Base-by-base conservation (phyloP, 345 rosid genomes). In the Acer campestre region DNA sequence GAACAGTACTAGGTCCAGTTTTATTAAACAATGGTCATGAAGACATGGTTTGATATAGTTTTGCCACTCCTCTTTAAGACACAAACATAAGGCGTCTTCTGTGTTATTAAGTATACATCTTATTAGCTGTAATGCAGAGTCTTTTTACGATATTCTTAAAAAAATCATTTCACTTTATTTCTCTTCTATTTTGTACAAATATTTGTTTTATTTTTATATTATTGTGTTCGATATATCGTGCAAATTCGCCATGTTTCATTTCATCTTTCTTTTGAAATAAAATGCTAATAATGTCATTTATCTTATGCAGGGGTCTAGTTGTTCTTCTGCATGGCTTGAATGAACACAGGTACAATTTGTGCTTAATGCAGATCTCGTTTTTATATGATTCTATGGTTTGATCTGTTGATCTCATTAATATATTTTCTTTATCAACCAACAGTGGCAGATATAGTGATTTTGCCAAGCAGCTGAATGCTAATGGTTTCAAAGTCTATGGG, bases 391-490 rank as follows among this genome's bases (percentile, higher is more conserved):
- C n/a, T 29, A 20, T 6, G 5, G 14, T 51, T 38, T 18, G n/a
- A 22, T 76, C 46, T 20, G 25, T 68, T 46, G 14, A 48, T 35
- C 38, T 35, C 38, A 4, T 73, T 48, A 76, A 7, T 18, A 18
- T 48, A 4, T 81, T 68, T 23, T 64, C 18, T 14, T 62, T 29
- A 22, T 62, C 22, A 12, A 56, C 12, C 29, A 44, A 76, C 86
- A 96, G 99, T 85, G 95, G 93, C 11, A 88, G 99, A 83, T 96
- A 96, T 82, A 87, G 79, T 82, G 88, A 81, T 77, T 92, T 96
- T 76, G 98, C 98, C 74, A 92, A 94, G 91, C 88, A 87, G 79
- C 87, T 96, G 38, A 94, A 90, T 65, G 89, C 91, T 18, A 83
- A 87, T 78, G 93, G 97, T 66, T 92, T 92, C 92, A 94, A 91